Evolutionary conservation across 2,329 filamentous ascomycete genomes (phyloP), one percentile per base, ranked within the genome.

Genomic region (Colletotrichum echinochloae): DNA sequence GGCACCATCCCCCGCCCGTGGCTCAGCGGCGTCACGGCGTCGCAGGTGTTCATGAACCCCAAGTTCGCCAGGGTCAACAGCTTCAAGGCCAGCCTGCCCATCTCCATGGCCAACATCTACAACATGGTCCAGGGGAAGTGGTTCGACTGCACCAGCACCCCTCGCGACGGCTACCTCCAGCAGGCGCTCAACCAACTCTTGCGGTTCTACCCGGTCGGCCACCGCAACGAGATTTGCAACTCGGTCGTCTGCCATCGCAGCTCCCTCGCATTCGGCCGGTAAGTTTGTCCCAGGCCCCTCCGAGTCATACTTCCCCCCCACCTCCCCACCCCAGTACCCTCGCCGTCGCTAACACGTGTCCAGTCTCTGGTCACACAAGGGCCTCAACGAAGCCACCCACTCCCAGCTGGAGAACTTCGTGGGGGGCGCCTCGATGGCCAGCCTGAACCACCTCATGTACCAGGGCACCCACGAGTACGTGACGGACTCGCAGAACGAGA

Each of bases 321-420:
- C n/a, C n/a, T n/a, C n/a, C n/a, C n/a, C n/a, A n/a, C n/a, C n/a
- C n/a, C n/a, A n/a, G n/a, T n/a, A n/a, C n/a, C n/a, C n/a, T n/a
- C n/a, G n/a, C n/a, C n/a, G n/a, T n/a, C n/a, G n/a, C n/a, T n/a
- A n/a, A n/a, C n/a, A n/a, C n/a, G n/a, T n/a, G n/a, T n/a, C n/a
- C n/a, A 72, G 69, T 12, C 69, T 72, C 77, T 92, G 89, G 89
- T 89, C 85, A 73, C 90, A 92, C 77, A 77, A 75, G 3, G 91
- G 91, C 75, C 84, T 92, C 28, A 91, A 91, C 78, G 87, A 88
- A 78, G 88, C 86, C 3, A 92, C 90, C 1, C 90, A 92, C 78
- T 80, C 84, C 0, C 86, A 90, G 75, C 85, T 91, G 55, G 85
- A 89, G 76, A 83, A 85, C 39, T 88, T 91, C 78, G 86, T 92